Evolutionary conservation across 1,284 basidiomycete genomes (phyloP).

Genomic region (Phellopilus nigrolimitatus): DNA sequence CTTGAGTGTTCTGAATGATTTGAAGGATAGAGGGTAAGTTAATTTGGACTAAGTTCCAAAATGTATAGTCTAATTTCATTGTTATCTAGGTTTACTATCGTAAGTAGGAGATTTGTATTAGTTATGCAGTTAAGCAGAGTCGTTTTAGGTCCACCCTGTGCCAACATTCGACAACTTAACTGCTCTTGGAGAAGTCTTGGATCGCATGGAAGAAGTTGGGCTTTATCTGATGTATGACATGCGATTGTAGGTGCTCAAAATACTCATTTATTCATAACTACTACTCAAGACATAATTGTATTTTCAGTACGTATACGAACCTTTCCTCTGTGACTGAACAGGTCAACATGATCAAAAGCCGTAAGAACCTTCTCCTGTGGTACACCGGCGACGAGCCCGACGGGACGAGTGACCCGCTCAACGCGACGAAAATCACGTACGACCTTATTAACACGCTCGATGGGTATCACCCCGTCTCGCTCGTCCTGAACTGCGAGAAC

Average conservation of each 20-base stretch:
- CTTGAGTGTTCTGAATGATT: conserved; percentile 48
- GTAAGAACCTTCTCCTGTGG: conserved; percentile 68
- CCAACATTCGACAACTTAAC: conserved; percentile 51
- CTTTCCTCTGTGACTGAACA: conserved; percentile 55
- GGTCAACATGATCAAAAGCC: conserved; percentile 60
- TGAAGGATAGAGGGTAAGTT: conserved; percentile 59
- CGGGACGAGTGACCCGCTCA: conserved; percentile 59
- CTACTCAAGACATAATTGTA: neutral
- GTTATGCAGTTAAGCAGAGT: conserved; percentile 33
- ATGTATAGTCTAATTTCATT: conserved; percentile 2
- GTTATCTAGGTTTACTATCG: conserved; percentile 30
- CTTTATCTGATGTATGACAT: conserved; percentile 77
- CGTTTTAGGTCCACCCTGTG: neutral
- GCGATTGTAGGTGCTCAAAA: conserved; percentile 60
- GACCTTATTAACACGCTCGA: conserved; percentile 66
- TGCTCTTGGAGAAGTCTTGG: conserved; percentile 50
- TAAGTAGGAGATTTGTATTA: conserved; percentile 14
- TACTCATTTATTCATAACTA: too few relatives aligned
- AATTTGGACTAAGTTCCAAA: conserved; percentile 18
- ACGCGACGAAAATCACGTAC: conserved; percentile 52
- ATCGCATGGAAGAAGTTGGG: conserved; percentile 66
- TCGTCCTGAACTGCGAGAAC: conserved; percentile 71
- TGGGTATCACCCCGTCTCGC: conserved; percentile 69
- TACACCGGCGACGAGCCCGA: conserved; percentile 77
- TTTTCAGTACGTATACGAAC: conserved; percentile 56